Conservation (phyloP, 2,329 filamentous ascomycete genomes). For the Trichophyton mentagrophytes region DNA sequence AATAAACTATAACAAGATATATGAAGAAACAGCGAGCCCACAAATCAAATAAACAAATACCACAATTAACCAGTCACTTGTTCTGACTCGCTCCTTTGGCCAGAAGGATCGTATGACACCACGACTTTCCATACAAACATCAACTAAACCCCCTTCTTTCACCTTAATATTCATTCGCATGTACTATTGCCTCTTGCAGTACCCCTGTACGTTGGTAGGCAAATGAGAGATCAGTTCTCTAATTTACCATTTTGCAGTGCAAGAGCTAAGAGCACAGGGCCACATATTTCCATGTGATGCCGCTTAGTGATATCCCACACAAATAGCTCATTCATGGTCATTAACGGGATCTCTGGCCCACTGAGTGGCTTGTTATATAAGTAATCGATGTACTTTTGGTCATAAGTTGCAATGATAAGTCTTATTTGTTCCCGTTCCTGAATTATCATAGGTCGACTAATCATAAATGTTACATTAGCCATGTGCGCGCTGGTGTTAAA, state of each 20-base stretch:
- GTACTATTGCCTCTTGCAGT: no score
- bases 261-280: neutral
- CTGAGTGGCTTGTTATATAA: neutral
- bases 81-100: no score
- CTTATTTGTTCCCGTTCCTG: neutral
- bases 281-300: neutral
- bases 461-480: neutral
- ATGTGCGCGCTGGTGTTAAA: neutral
- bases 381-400: neutral
- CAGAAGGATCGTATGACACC: no score
- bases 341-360: neutral
- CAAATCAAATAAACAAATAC: no score
- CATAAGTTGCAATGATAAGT: neutral
- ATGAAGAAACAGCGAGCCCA: no score
- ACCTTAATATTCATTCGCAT: no score
- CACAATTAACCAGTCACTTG: no score
- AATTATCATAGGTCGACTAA: slow-evolving; percentile 2
- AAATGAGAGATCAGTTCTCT: neutral
- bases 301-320: neutral
- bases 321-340: neutral
- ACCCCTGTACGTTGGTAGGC: no score
- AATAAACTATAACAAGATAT: no score
- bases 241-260: neutral
- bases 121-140: no score
- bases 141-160: no score